Conservation (phyloP, 768 basidiomycete species). For the Pleurotus pulmonarius region DNA sequence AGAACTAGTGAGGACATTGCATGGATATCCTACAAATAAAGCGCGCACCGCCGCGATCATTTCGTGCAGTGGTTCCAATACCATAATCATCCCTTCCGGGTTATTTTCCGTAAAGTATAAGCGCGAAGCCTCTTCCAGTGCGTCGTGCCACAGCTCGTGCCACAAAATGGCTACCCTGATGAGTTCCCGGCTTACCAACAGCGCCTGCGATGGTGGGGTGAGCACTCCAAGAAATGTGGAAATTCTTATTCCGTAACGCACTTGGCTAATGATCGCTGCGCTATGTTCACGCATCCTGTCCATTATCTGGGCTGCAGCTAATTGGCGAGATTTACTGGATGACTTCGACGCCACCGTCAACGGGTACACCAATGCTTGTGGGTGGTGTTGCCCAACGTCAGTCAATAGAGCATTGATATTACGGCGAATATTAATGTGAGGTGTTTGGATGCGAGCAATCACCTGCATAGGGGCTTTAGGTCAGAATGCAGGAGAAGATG, state of each 20-base stretch:
- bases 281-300: constrained; percentile 92
- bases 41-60: constrained; percentile 78
- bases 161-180: constrained; percentile 98
- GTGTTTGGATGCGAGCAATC: constrained; percentile 97
- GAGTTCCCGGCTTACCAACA: constrained; percentile 87
- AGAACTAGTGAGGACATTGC: constrained; percentile 5
- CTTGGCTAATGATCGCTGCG: constrained; percentile 82
- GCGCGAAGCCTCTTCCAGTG: constrained; percentile 94
- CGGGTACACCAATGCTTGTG: constrained; percentile 94
- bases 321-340: constrained; percentile 75
- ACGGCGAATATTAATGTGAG: constrained; percentile 77
- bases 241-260: constrained; percentile 16
- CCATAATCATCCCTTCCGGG: constrained; percentile 94
- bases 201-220: constrained; percentile 45
- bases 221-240: background rate
- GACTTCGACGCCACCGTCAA: constrained; percentile 97
- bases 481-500: background rate
- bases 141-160: constrained; percentile 99
- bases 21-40: background rate
- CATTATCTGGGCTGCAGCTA: constrained; percentile 85
- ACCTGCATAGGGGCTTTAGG: constrained; percentile 49
- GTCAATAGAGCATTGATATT: constrained; percentile 86
- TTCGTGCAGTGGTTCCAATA: constrained; percentile 88
- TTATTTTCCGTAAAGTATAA: constrained; percentile 97
- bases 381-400: constrained; percentile 94